Evolutionary conservation across 2,329 filamentous ascomycete species (phyloP), one percentile per base, ranked within the genome.

Genomic region (Fusarium sp.): DNA sequence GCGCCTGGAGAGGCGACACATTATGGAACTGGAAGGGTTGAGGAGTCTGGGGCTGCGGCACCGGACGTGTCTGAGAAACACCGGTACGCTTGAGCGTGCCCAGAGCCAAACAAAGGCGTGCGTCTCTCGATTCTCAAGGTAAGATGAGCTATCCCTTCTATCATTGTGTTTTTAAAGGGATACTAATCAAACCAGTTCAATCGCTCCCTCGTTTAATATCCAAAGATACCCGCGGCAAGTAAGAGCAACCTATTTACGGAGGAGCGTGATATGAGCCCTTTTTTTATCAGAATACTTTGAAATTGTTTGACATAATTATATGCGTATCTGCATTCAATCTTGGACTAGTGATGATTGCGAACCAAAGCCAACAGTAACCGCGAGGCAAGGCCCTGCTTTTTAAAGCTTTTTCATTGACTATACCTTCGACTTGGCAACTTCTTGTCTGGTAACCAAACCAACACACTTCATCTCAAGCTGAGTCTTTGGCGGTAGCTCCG

Each of bases 21-120:
- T 6, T 74, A 74, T 9, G 71, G 67, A 18, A 71, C 63, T 11
- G 45, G 61, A 20, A 57, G 50, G 6, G 61, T 68, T n/a, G 50
- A 20, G 2, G 60, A 57, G 14, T n/a, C 63, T 59, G 14, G 35
- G 14, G 27, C 11, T 4, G 22, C 57, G 14, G 61, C 33, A 2
- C 7, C 42, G 2, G 29, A 58, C 11, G 16, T 59, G 9, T 67
- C 22, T 60, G 40, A 50, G n/a, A 42, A 40, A 2, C 54, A 54
- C 25, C 47, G 63, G 2, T 14, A 47, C 5, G 45, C 13, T 3
- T 58, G 3, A 45, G 1, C 6, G 20, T 4, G 35, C 9, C 6
- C 4, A 4, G 6, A 22, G 8, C n/a, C 8, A 36, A 58, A 18
- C 8, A 25, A 18, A 25, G 33, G 22, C 5, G 2, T 58, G 14